Evolutionary conservation across 2,329 filamentous ascomycete genomes (phyloP).

Genomic region (Blumeria hordei): DNA sequence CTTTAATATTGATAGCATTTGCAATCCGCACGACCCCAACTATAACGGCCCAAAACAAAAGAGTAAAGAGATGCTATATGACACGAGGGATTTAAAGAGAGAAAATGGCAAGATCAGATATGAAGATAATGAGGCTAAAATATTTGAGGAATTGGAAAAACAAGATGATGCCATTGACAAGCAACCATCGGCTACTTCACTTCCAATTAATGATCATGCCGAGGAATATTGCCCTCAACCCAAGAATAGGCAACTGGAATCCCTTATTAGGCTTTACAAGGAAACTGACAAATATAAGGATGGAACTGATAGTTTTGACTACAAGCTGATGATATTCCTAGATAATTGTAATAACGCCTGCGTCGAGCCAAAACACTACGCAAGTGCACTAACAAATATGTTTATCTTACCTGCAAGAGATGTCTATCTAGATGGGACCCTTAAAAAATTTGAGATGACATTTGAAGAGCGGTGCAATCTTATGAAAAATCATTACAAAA

Average conservation of each 20-base stretch:
- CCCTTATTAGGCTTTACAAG: not conserved
- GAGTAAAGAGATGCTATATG: not conserved
- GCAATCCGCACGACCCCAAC: not conserved
- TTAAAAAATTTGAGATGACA: not conserved
- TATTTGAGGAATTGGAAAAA: not conserved
- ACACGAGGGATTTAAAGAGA: not conserved
- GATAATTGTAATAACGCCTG: not conserved
- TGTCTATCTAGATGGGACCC: not conserved
- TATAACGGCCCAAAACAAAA: not conserved
- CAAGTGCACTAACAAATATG: not conserved
- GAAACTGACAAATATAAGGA: not conserved
- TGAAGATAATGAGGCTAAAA: not conserved
- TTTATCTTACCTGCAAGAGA: not conserved
- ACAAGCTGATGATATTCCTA: not conserved
- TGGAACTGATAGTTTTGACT: not conserved
- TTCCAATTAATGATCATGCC: not conserved
- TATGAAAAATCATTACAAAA: not conserved
- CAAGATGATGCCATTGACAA: not conserved
- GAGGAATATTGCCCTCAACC: not conserved
- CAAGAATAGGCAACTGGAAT: constrained; percentile 1
- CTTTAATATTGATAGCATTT: not conserved
- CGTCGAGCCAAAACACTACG: not conserved
- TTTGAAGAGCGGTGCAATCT: not conserved
- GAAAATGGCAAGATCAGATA: not conserved
- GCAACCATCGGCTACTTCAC: not conserved